Evolutionary conservation across 805 yeast genomes (phyloP), one percentile per base, ranked within the genome.

Genomic region (Osmozyma mogii): DNA sequence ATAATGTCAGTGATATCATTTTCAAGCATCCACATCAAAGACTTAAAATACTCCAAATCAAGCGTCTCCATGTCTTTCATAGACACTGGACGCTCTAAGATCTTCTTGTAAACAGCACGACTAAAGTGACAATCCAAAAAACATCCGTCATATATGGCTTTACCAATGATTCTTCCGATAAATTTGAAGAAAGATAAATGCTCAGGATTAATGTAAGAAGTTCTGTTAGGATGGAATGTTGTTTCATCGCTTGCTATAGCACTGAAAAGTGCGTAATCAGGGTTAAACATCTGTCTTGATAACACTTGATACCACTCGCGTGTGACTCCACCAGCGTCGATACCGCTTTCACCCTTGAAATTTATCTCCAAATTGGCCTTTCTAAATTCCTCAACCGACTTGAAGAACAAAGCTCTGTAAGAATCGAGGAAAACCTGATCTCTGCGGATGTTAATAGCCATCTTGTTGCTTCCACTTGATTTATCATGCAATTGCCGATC

Each of bases 271-370:
- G 95, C 96, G 58, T 87, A 87, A 47, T 85, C 95, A 0, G 97
- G 94, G 50, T 89, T 87, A 59, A 92, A 85, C 84, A 92, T 88
- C 52, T 89, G 96, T 38, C 96, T 68, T 0, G 96, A 78, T 27
- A 92, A 57, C 4, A 88, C 95, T 51, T 88, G 96, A 48, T 80
- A 88, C 98, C 98, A 92, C 53, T 92, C 99, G 47, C 99, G 68
- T 0, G 96, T 84, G 10, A 92, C 78, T 23, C 99, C 99, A 43
- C 99, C 99, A 3, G 95, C 98, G 65, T 92, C 99, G 28, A 92
- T 84, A 43, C 97, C 99, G 31, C 81, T 81, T 54, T 92, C 99
- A 1, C 95, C 95, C 38, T 77, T 77, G 61, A 92, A 92, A n/a
- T 70, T 70, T 24, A 92, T 75, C 29, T 81, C 88, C 42, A 92